Conservation (phyloP, 2,329 filamentous ascomycete genomes). For the Talaromyces sp. region DNA sequence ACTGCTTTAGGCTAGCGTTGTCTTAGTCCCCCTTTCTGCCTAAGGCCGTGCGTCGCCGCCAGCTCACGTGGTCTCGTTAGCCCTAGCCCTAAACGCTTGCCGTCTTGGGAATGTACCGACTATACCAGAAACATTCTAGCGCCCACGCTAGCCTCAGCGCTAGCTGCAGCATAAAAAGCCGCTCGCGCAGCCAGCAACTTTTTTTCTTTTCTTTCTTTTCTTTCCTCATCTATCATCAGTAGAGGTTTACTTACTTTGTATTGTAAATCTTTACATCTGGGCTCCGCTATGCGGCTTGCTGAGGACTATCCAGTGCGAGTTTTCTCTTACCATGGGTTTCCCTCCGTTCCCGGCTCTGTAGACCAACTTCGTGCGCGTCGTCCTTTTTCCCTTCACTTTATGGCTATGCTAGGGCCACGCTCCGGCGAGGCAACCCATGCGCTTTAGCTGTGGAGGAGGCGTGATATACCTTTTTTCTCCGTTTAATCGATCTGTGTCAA, state of each 20-base stretch:
- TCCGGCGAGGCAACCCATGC: constrained; percentile 32
- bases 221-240: constrained; percentile 46
- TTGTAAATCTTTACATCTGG: constrained; percentile 42
- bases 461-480: constrained; percentile 28
- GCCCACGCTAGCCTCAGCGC: constrained; percentile 19
- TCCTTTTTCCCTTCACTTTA: constrained; percentile 43
- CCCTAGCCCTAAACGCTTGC: constrained; percentile 17
- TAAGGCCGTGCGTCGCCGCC: neutral
- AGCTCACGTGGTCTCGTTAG: neutral
- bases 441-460: constrained; percentile 46
- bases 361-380: constrained; percentile 32
- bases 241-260: constrained; percentile 45
- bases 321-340: constrained; percentile 41
- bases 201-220: constrained; percentile 26
- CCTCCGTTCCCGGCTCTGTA: constrained; percentile 49
- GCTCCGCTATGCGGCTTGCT: constrained; percentile 47
- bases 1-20: neutral
- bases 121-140: neutral
- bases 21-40: neutral
- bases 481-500: neutral
- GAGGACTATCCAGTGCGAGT: constrained; percentile 44
- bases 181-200: constrained; percentile 11
- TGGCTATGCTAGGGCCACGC: constrained; percentile 42
- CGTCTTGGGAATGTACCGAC: neutral
- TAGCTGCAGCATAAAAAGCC: constrained; percentile 26